Percentiles rank a stretch among this genome's conserved stretches.
phyloP scores from a whole-genome alignment of 2,329 filamentous ascomycete species.

The Monosporascus sp. region DNA sequence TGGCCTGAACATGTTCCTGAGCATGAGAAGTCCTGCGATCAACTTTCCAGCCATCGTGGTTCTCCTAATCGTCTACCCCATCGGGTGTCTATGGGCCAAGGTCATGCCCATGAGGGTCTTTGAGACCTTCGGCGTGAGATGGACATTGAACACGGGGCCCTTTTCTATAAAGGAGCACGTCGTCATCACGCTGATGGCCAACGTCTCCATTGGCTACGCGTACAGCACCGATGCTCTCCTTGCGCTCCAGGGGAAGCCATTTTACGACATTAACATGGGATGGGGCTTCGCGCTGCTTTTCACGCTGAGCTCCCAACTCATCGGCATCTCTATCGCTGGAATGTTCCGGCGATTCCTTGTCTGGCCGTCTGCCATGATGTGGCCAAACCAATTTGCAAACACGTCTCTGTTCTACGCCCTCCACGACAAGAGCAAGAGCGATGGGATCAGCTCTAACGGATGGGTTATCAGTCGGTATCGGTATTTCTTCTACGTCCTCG shows the following conservation, averaged over 20 bases:
- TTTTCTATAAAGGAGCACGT: conserved; percentile 44
- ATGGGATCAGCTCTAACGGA: conserved; percentile 35
- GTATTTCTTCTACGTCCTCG: conserved; percentile 38
- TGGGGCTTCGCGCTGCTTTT: conserved; percentile 45
- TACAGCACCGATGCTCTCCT: conserved; percentile 36
- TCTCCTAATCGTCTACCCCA: conserved; percentile 36
- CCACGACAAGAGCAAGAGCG: conserved; percentile 34
- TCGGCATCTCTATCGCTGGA: conserved; percentile 48
- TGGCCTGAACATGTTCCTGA: conserved; percentile 33
- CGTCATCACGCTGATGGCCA: conserved; percentile 39
- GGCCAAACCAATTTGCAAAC: conserved; percentile 43
- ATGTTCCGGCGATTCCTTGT: conserved; percentile 43
- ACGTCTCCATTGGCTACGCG: conserved; percentile 32
- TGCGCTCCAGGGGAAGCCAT: conserved; percentile 35
- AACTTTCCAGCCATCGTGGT: conserved; percentile 34
- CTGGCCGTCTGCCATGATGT: conserved; percentile 46
- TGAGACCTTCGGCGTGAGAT: conserved; percentile 35
- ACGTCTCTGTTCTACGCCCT: conserved; percentile 42
- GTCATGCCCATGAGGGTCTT: conserved; percentile 36
- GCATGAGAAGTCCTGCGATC: conserved; percentile 28
- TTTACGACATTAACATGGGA: conserved; percentile 36
- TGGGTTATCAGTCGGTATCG: conserved; percentile 41
- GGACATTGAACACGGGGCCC: conserved; percentile 38
- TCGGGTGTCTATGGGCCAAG: conserved; percentile 39
- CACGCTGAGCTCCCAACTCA: conserved; percentile 44